Base-by-base conservation (phyloP, 176 grass and related monocot genomes). In the Typha latifolia region DNA sequence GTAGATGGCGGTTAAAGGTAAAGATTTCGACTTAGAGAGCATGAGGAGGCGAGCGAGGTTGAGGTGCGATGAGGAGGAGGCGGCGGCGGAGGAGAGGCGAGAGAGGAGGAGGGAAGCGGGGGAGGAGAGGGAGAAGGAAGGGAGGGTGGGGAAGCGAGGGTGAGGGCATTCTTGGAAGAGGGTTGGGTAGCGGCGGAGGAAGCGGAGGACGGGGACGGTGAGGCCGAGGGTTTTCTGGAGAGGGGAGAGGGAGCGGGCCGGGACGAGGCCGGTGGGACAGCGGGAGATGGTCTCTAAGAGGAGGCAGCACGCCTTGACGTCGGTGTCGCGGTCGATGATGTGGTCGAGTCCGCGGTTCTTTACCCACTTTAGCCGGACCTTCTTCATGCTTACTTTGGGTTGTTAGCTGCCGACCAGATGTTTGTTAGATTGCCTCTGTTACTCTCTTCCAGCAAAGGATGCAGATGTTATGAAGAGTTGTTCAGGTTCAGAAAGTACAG, bases 341-440 rank as follows among this genome's bases (percentile, higher is more conserved):
- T 96, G 84, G 79, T 96, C 91, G n/a, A 96, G 62, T n/a, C 87
- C 84, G 1, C 81, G 78, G 73, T 96, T 96, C 82, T 96, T 88
- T 70, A 96, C 91, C 91, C 91, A 96, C 69, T 96, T 96, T 13
- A 96, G 79, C 21, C 87, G 91, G 23, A 96, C 91, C 82, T 88
- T 91, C 71, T 85, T 85, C 87, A 96, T 83, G 47, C 23, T 51
- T 18, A 14, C 5, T 12, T 3, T 21, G 43, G 56, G 59, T 6
- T 48, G 1, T 3, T 13, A 7, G 32, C 4, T 57, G 56, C 57
- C 21, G 32, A 11, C 31, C 12, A 69, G 47, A 50, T 43, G 63
- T 51, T 55, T 69, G 70, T 12, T 14, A n/a, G 47, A 47, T 55
- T 71, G 69, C 67, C 47, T 59, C 53, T 55, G 37, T 10, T 43